Percentiles rank a stretch among this genome's conserved stretches.
These are phyloP conservation scores for Ustilago tritici DNA, from an alignment of 1,284 basidiomycete species.

Conservation along the genomic window DNA sequence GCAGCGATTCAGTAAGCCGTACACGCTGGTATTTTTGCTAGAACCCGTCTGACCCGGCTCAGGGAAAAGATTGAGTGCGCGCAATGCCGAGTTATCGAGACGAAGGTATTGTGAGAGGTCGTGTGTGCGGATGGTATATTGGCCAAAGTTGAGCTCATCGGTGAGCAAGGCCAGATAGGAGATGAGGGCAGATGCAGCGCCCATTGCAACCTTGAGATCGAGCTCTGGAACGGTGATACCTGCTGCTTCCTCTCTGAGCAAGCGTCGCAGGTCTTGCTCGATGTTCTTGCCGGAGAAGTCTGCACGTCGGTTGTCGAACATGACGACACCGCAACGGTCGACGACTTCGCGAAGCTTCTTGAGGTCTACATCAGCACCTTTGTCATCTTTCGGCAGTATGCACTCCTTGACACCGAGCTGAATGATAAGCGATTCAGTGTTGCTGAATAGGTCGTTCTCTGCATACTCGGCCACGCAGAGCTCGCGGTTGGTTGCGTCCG, in stretches of 20 bases:
- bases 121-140: constrained; percentile 85
- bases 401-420: constrained; percentile 98
- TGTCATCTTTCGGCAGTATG: constrained; percentile 74
- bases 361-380: constrained; percentile 78
- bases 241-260: constrained; percentile 73
- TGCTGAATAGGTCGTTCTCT: constrained; percentile 95
- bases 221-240: constrained; percentile 75
- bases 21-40: constrained; percentile 75
- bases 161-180: constrained; percentile 85
- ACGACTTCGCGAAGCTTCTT: constrained; percentile 73
- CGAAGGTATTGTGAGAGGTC: constrained; percentile 95
- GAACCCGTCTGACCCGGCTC: constrained; percentile 67
- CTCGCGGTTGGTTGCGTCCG: constrained; percentile 73
- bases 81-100: constrained; percentile 91
- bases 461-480: constrained; percentile 84
- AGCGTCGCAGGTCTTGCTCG: constrained; percentile 83
- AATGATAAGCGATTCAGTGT: constrained; percentile 94
- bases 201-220: constrained; percentile 81
- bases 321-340: constrained; percentile 89
- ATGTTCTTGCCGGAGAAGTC: constrained; percentile 87
- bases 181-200: constrained; percentile 84
- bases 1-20: constrained; percentile 92
- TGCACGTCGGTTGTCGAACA: constrained; percentile 83
- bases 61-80: constrained; percentile 89
- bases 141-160: constrained; percentile 83